A percentile compares a stretch with the other conserved stretches of the same genome.
phyloP scores from a whole-genome alignment of 371 early-diverging fungal species.

The Thermomucor indicae-seudaticae region DNA sequence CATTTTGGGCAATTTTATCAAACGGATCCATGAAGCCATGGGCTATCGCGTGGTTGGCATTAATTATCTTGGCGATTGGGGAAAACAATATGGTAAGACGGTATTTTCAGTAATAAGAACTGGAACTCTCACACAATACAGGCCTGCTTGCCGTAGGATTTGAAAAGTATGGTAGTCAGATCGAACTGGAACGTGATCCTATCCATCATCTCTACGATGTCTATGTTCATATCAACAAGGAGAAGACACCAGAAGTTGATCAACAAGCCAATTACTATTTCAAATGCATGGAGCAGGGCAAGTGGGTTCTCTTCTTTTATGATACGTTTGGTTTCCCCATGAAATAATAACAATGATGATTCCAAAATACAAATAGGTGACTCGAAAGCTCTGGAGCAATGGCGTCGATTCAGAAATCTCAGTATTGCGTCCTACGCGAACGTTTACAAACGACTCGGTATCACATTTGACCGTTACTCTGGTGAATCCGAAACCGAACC shows the following conservation, averaged over 20 bases:
- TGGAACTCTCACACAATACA: no score
- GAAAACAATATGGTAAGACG: conserved; percentile 96
- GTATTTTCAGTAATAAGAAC: no score
- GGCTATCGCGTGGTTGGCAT: conserved; percentile 89
- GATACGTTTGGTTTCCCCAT: background rate
- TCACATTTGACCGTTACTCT: conserved; percentile 94
- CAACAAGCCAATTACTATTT: conserved; percentile 89
- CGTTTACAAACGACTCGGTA: conserved; percentile 84
- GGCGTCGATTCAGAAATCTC: conserved; percentile 86
- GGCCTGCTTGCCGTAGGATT: conserved; percentile 94
- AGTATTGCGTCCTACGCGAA: conserved; percentile 85
- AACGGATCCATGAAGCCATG: conserved; percentile 78
- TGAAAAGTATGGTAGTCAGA: conserved; percentile 80
- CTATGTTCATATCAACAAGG: conserved; percentile 89
- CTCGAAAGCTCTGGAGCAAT: conserved; percentile 61
- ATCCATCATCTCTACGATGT: conserved; percentile 95
- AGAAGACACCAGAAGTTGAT: conserved; percentile 59
- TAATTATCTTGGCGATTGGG: conserved; percentile 99
- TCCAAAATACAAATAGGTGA: background rate
- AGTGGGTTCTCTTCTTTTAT: no score
- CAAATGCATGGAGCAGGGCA: conserved; percentile 90
- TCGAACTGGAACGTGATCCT: conserved; percentile 78
- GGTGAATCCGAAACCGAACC: conserved; percentile 91
- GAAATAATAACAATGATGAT: no score
- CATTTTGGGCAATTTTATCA: conserved; percentile 96